Evolutionary conservation across 148 eudicot genomes (phyloP).

Genomic region (Camellia sinensis): DNA sequence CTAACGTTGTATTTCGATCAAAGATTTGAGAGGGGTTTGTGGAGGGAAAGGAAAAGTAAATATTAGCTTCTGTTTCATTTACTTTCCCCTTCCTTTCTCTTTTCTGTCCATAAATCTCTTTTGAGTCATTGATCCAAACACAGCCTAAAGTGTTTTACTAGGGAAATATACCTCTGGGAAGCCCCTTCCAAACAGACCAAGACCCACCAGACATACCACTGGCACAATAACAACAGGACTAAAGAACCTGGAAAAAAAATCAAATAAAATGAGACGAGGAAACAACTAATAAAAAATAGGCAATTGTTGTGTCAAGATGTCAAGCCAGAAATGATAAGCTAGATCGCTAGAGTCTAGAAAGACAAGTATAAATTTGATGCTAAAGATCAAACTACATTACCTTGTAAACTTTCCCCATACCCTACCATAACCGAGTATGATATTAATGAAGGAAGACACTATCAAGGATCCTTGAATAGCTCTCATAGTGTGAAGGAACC

Average conservation of each 20-base stretch:
- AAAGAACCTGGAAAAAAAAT: constrained; percentile 46
- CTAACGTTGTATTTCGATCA: background rate
- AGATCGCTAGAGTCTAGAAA: background rate
- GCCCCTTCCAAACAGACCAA: constrained; percentile 79
- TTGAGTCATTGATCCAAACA: too few relatives aligned
- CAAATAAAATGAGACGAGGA: background rate
- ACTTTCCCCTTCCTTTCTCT: too few relatives aligned
- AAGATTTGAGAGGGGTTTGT: too few relatives aligned
- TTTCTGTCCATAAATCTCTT: too few relatives aligned
- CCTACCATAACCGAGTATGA: constrained; percentile 70
- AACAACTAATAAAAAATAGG: background rate
- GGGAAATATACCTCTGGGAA: constrained; percentile 65
- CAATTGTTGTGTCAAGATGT: background rate
- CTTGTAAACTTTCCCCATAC: constrained; percentile 76
- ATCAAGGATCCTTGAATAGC: constrained; percentile 87
- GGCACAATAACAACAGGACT: constrained; percentile 82
- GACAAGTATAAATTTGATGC: background rate
- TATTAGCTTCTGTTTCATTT: too few relatives aligned
- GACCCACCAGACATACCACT: constrained; percentile 72
- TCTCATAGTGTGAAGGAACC: constrained; percentile 82
- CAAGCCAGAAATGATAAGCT: background rate
- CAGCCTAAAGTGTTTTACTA: background rate
- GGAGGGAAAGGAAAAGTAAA: too few relatives aligned
- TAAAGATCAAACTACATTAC: constrained; percentile 26
- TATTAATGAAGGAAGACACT: constrained; percentile 79